Conservation (phyloP, 2,329 filamentous ascomycete genomes). For the Colletotrichum sp. region DNA sequence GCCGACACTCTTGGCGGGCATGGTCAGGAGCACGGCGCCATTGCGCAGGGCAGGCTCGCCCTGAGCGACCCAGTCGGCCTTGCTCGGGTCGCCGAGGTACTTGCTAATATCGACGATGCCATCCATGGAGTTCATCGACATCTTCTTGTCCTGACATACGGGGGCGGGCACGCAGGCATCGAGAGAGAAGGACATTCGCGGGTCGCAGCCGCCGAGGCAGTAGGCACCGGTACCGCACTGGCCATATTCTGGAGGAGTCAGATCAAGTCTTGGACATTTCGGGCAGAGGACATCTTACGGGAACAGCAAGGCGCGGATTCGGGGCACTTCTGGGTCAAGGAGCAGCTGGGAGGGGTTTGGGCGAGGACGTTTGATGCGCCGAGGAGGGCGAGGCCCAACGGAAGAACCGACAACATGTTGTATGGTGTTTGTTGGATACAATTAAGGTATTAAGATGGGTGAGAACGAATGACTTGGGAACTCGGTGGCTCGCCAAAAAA, state of each 20-base stretch:
- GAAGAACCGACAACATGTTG: slow-evolving; percentile 25
- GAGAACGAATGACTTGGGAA: not conserved
- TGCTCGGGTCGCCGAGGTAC: slow-evolving; percentile 84
- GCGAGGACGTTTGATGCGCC: slow-evolving; percentile 43
- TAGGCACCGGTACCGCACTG: slow-evolving; percentile 93
- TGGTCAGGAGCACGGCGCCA: slow-evolving; percentile 79
- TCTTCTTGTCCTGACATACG: slow-evolving; percentile 76
- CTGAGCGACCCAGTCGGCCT: slow-evolving; percentile 87
- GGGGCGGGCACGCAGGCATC: slow-evolving; percentile 87
- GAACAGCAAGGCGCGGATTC: slow-evolving; percentile 78
- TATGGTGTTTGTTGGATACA: not conserved
- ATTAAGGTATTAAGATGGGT: not conserved
- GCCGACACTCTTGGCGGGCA: slow-evolving; percentile 84
- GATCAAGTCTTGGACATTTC: not conserved
- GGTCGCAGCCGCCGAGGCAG: slow-evolving; percentile 95
- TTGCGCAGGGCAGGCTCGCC: slow-evolving; percentile 75
- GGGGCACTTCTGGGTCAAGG: slow-evolving; percentile 68
- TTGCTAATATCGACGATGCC: slow-evolving; percentile 73
- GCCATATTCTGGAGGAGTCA: slow-evolving; percentile 73
- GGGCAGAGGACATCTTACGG: slow-evolving; percentile 58
- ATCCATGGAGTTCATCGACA: slow-evolving; percentile 76
- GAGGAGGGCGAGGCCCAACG: slow-evolving; percentile 43
- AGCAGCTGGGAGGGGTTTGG: slow-evolving; percentile 43
- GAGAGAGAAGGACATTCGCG: slow-evolving; percentile 80
- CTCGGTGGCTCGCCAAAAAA: not conserved